Conservation (phyloP, 2,329 filamentous ascomycete species). For the Dactylonectria macrodidyma region DNA sequence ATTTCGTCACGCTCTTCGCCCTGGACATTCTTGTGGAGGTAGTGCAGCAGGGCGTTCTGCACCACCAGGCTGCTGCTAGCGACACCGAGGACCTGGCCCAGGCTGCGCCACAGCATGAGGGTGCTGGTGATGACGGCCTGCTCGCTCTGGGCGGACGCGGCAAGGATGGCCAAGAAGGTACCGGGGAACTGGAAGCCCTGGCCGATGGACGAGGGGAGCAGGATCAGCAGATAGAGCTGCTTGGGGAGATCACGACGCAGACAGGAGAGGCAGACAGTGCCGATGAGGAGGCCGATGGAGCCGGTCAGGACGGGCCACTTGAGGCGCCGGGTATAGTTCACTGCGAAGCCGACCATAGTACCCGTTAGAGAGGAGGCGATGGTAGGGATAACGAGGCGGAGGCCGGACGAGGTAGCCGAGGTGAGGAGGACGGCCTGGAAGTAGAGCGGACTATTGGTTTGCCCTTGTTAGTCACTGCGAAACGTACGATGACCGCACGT, state of each 20-base stretch:
- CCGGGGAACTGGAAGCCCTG: constrained; percentile 77
- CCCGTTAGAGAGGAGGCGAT: constrained; percentile 69
- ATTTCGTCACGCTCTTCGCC: constrained; percentile 71
- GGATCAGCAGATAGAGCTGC: constrained; percentile 68
- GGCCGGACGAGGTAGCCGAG: constrained; percentile 79
- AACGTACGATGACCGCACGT: neutral
- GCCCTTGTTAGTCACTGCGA: neutral
- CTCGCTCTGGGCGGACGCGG: constrained; percentile 70
- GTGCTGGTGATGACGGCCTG: constrained; percentile 81
- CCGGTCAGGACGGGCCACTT: constrained; percentile 73
- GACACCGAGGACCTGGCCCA: constrained; percentile 83
- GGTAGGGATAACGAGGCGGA: constrained; percentile 77
- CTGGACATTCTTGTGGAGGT: constrained; percentile 71
- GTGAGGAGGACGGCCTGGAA: constrained; percentile 83
- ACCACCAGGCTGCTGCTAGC: constrained; percentile 79
- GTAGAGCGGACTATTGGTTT: constrained; percentile 72
- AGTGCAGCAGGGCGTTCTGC: constrained; percentile 77
- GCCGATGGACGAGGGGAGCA: constrained; percentile 71
- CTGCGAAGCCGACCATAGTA: constrained; percentile 72
- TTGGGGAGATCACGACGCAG: constrained; percentile 67
- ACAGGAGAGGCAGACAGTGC: constrained; percentile 63
- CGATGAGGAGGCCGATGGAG: constrained; percentile 62
- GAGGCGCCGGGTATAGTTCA: constrained; percentile 71
- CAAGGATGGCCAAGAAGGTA: constrained; percentile 75
- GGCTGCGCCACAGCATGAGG: constrained; percentile 78